Base-by-base conservation (phyloP, 441 rosid genomes). In the Melastoma candidum region DNA sequence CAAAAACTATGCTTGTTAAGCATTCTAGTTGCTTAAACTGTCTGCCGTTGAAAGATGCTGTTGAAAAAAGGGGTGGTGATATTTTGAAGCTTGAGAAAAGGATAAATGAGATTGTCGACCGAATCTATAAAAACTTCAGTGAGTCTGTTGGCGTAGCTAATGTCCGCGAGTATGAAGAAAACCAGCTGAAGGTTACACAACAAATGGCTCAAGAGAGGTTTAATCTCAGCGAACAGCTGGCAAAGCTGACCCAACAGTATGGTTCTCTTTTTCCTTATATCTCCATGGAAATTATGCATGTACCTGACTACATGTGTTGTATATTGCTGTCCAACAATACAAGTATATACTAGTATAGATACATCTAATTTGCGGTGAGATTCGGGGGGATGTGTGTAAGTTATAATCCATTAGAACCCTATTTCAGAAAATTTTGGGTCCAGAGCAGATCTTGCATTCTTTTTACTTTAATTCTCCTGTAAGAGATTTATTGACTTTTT, bases 191-290 rank as follows among this genome's bases (percentile, higher is more conserved):
- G 81, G 87, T 73, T 77, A 94, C 97, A 47, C 82, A 87, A 71
- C 59, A 75, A 62, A 81, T 80, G 79, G 99, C 92, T 60, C 96
- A 94, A 58, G 97, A 87, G 67, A 90, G 96, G 78, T 82, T 94
- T 68, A 81, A 68, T 69, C 74, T 94, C 70, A 90, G 94, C 63
- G 92, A 80, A 68, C 99, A 90, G 86, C 81, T 94, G 51, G 80
- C 97, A 26, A 94, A 94, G 84, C 74, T 87, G 76, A 94, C 90
- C 61, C 90, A 90, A 74, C 97, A 90, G 99, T 94, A 90, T 58
- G 99, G 79, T 63, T 56, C 63, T 63, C 27, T 44, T 61, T 17
- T 26, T 64, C 57, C 66, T 24, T 36, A 53, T 52, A 13, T 60
- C 46, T 29, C 36, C 7, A 7, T 3, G 3, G 36, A 3, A 29